A percentile compares a stretch with the other conserved stretches of the same genome.
Evolutionary conservation across 192 early-diverging fungal genomes (phyloP).

Genomic region (Coemansia interrupta): DNA sequence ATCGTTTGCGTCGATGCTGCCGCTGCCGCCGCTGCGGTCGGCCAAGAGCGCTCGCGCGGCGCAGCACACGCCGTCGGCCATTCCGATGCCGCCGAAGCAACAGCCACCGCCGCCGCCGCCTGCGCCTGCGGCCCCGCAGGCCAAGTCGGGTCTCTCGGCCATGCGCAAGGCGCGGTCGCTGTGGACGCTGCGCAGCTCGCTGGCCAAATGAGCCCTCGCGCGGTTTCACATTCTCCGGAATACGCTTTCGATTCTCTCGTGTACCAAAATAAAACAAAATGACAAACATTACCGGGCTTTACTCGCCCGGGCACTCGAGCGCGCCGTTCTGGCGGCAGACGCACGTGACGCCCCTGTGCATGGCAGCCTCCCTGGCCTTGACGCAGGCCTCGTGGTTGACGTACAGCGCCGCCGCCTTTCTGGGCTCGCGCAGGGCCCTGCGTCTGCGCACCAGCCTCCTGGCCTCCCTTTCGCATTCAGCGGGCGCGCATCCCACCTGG

Average conservation of each 20-base stretch:
- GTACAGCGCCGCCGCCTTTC: slow-evolving; percentile 5
- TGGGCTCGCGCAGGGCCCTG: no score
- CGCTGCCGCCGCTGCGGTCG: not conserved
- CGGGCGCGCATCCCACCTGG: slow-evolving; percentile 24
- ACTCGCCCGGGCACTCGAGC: slow-evolving; percentile 9
- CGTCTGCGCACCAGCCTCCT: slow-evolving; percentile 8
- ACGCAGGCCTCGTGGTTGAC: slow-evolving; percentile 42
- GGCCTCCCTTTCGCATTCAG: no score
- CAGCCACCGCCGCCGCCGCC: slow-evolving; percentile 3
- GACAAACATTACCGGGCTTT: not conserved
- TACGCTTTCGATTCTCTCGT: no score
- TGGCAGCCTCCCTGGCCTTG: slow-evolving; percentile 17
- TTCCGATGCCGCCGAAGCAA: not conserved
- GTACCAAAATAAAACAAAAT: no score
- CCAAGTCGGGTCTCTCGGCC: slow-evolving; percentile 21
- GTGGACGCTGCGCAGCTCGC: slow-evolving; percentile 25
- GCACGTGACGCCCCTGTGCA: slow-evolving; percentile 14
- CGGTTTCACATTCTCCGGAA: no score
- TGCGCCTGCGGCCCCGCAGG: not conserved
- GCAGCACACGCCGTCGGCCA: no score
- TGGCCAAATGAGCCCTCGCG: not conserved
- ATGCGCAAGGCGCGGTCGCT: slow-evolving; percentile 35
- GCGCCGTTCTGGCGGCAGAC: slow-evolving; percentile 31
- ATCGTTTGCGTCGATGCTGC: slow-evolving; percentile 4
- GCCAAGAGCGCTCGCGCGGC: not conserved